Evolutionary conservation across 1,284 basidiomycete species (phyloP).

Genomic region (Ustilago esculenta): DNA sequence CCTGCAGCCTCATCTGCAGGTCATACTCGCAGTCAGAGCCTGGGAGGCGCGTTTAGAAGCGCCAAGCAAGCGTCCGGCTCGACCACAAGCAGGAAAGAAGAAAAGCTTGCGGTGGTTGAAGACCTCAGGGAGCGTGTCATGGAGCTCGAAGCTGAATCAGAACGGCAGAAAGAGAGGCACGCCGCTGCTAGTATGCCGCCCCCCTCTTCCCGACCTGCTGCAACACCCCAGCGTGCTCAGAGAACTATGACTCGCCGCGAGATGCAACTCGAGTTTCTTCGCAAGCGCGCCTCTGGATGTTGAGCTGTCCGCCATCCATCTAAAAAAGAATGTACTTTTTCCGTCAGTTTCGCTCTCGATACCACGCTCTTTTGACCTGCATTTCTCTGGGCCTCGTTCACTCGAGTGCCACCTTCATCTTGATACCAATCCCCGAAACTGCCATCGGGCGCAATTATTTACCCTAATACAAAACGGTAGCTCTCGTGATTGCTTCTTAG

Average conservation of each 20-base stretch:
- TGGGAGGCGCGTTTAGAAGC: not conserved
- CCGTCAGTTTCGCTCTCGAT: not conserved
- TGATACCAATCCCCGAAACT: constrained; percentile 6
- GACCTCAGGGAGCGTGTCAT: constrained; percentile 30
- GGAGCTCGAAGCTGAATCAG: constrained; percentile 25
- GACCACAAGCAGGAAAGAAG: constrained; percentile 3
- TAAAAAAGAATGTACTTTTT: no score
- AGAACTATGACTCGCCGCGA: constrained; percentile 21
- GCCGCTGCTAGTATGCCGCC: constrained; percentile 34
- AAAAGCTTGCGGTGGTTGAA: constrained; percentile 32
- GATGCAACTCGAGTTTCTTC: constrained; percentile 37
- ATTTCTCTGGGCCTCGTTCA: no score
- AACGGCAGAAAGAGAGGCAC: constrained; percentile 13
- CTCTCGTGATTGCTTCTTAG: no score
- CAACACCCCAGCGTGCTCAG: constrained; percentile 6
- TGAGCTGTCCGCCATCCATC: no score
- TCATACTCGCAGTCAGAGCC: constrained; percentile 6
- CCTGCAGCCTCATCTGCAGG: not conserved
- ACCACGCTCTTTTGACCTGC: not conserved
- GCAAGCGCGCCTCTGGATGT: constrained; percentile 7
- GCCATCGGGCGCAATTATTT: no score
- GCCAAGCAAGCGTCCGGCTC: not conserved
- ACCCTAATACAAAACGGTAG: no score
- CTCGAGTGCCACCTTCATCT: constrained; percentile 6
- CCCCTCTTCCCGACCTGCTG: constrained; percentile 4